Evolutionary conservation across 495 filamentous ascomycete genomes (phyloP), one percentile per base, ranked within the genome.

Genomic region (Tuber magnatum): DNA sequence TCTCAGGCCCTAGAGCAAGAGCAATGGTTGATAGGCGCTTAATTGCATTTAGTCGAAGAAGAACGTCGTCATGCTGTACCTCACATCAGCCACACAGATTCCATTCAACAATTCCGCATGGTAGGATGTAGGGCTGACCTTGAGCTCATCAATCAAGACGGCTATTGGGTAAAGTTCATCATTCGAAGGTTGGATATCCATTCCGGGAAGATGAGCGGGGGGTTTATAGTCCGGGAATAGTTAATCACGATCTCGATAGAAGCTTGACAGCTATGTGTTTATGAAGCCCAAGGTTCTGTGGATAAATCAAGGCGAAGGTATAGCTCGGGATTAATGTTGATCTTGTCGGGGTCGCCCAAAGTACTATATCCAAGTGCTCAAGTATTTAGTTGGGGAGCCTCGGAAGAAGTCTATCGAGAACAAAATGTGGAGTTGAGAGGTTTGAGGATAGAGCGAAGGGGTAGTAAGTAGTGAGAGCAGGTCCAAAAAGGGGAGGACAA

Each of bases 151-250:
- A 85, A 99, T 99, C 84, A 99, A 90, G 74, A 99, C 96, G 77
- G 95, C 95, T 87, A 99, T 99, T 82, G 95, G 95, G 85, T 97
- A 98, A 78, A 99, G 93, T 89, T 97, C 96, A 85, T 98, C 94
- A 83, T 90, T 96, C 86, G 91, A 89, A 79, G 87, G 88, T 81
- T 90, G 89, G 78, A 87, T 88, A 82, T 93, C 91, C 91, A 93
- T 93, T 72, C 46, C 75, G 48, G 41, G 56, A 41, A 42, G 38
- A n/a, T 32, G 73, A 48, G 38, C 41, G 72, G 70, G 72, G 61
- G 68, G 71, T 79, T 77, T 65, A 35, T 65, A 65, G 35, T 35
- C 56, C 14, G 14, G 56, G 56, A 28, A 65, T 65, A 65, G 28
- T 65, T 65, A 72, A 48, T 73, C 38, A 28, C 72, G 56, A 75